Conservation (phyloP, 2,329 filamentous ascomycete genomes). For the Cladorrhinum sp. region DNA sequence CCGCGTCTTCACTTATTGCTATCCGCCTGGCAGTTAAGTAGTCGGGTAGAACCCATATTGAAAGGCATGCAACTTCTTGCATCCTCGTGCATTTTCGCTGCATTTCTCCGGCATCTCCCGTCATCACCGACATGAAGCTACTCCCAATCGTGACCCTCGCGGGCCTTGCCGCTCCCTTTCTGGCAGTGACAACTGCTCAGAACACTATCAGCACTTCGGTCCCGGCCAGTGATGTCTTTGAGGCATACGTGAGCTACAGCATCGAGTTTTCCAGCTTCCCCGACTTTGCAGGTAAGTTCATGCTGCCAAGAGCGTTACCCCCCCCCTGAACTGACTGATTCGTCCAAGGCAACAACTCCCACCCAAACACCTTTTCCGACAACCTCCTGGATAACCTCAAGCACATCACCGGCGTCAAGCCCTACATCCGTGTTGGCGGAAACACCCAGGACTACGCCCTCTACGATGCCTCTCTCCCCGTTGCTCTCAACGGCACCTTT, state of each 20-base stretch:
- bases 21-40: neutral
- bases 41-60: neutral
- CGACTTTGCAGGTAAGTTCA: conserved; percentile 28
- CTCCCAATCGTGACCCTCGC: neutral
- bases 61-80: neutral
- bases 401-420: conserved; percentile 52
- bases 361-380: conserved; percentile 58
- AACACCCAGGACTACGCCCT: conserved; percentile 65
- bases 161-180: conserved; percentile 1
- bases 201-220: conserved; percentile 18
- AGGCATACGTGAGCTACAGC: conserved; percentile 41
- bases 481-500: conserved; percentile 51
- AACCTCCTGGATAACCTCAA: conserved; percentile 57
- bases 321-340: conserved; percentile 41
- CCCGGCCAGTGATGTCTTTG: conserved; percentile 32
- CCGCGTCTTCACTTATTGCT: neutral
- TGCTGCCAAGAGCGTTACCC: conserved; percentile 28
- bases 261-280: conserved; percentile 42
- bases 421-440: conserved; percentile 61
- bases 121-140: conserved; percentile 13
- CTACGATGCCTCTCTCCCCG: conserved; percentile 51
- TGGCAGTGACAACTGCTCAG: conserved; percentile 15
- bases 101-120: neutral
- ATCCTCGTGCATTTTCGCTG: neutral
- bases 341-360: conserved; percentile 47